phyloP scores from a whole-genome alignment of 2,329 filamentous ascomycete species.

The Leptographium radiaticola region DNA sequence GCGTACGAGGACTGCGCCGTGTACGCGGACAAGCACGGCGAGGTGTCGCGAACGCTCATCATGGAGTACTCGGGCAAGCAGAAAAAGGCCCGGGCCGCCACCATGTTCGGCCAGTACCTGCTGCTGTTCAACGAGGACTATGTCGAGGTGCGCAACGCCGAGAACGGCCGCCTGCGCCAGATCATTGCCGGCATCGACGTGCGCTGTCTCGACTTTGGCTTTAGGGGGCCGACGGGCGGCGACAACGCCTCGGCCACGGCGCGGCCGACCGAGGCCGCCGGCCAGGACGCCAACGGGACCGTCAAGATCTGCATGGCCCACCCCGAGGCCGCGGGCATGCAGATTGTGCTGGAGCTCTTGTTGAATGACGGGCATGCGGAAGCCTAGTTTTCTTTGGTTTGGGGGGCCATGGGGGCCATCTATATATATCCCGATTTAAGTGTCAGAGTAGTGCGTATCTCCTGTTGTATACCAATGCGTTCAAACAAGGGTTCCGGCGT shows the following conservation, averaged over 20 bases:
- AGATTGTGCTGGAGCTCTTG: slow-evolving; percentile 84
- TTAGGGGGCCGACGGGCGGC: slow-evolving; percentile 44
- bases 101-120: slow-evolving; percentile 83
- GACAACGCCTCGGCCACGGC: slow-evolving; percentile 19
- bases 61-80: slow-evolving; percentile 97
- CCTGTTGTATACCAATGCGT: too few species aligned
- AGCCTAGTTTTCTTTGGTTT: slow-evolving; percentile 13
- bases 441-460: too few species aligned
- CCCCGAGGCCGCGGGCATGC: slow-evolving; percentile 69
- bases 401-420: slow-evolving; percentile 15
- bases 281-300: slow-evolving; percentile 49
- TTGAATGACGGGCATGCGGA: slow-evolving; percentile 70
- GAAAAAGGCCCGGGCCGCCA: slow-evolving; percentile 65
- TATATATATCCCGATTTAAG: too few species aligned
- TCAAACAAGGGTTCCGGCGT: too few species aligned
- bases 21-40: slow-evolving; percentile 96
- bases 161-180: slow-evolving; percentile 85
- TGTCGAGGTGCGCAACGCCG: slow-evolving; percentile 90
- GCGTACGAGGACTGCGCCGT: slow-evolving; percentile 94
- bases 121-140: slow-evolving; percentile 93
- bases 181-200: slow-evolving; percentile 90
- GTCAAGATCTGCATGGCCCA: slow-evolving; percentile 95
- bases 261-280: slow-evolving; percentile 5
- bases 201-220: slow-evolving; percentile 76
- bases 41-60: slow-evolving; percentile 84